A percentile compares a stretch with the other conserved stretches of the same genome.
These are phyloP conservation scores for Kokia cookei DNA, from an alignment of 441 rosid species.

Conservation along the genomic window DNA sequence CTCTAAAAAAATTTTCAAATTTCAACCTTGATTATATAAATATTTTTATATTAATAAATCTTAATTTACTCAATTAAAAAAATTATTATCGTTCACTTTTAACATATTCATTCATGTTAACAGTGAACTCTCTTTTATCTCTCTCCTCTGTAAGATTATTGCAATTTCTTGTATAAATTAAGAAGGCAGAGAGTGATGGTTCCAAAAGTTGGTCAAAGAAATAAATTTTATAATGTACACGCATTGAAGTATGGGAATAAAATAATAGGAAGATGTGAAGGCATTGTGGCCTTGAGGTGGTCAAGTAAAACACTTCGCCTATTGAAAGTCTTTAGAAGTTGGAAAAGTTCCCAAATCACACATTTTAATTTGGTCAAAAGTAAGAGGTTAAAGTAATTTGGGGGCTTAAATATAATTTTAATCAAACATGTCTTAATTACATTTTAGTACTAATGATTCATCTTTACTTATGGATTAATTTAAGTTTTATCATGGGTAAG, in stretches of 20 bases:
- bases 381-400: neutral
- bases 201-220: constrained; percentile 23
- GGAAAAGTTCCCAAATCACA: constrained; percentile 6
- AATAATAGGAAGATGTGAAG: neutral
- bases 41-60: no score
- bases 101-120: no score
- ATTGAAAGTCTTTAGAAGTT: constrained; percentile 28
- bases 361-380: constrained; percentile 21
- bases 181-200: neutral
- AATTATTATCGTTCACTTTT: no score
- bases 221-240: constrained; percentile 1
- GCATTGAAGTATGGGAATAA: neutral
- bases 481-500: no score
- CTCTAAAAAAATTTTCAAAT: no score
- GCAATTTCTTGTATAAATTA: no score
- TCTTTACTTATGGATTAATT: no score
- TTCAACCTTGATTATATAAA: no score
- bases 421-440: neutral
- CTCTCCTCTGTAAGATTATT: no score
- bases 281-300: constrained; percentile 5
- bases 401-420: neutral
- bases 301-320: constrained; percentile 7
- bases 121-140: no score
- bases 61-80: no score
- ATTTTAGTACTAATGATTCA: neutral